These are phyloP conservation scores for Boletus reticulatus DNA, from an alignment of 768 basidiomycete genomes.

Conservation along the genomic window DNA sequence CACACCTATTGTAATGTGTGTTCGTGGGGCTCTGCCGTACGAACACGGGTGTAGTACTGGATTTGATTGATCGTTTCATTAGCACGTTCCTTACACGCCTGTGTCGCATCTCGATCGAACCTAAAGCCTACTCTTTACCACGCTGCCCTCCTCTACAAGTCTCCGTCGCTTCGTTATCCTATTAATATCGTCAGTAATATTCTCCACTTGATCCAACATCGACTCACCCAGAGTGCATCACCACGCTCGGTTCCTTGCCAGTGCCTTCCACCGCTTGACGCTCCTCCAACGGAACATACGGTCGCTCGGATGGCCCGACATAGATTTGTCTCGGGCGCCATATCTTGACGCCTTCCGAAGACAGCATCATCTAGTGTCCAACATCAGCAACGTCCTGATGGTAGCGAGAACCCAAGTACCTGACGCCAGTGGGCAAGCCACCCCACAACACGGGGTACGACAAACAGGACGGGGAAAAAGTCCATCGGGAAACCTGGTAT, in stretches of 20 bases:
- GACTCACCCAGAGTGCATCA: slow-evolving; percentile 76
- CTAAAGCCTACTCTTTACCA: slow-evolving; percentile 30
- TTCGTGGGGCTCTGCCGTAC: too few species aligned
- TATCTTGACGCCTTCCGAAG: slow-evolving; percentile 87
- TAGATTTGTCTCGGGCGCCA: slow-evolving; percentile 91
- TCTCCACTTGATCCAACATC: not conserved
- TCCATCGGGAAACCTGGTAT: slow-evolving; percentile 81
- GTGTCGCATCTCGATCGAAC: not conserved
- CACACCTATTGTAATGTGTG: too few species aligned
- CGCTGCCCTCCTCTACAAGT: slow-evolving; percentile 24
- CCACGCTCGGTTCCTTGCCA: slow-evolving; percentile 57
- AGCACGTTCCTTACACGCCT: not conserved
- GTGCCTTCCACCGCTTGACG: slow-evolving; percentile 53
- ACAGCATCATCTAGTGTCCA: slow-evolving; percentile 82
- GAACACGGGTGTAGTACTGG: too few species aligned
- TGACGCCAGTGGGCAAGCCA: slow-evolving; percentile 94
- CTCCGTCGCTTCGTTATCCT: slow-evolving; percentile 34
- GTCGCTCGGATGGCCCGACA: slow-evolving; percentile 69
- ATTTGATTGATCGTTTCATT: not conserved
- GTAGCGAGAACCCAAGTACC: slow-evolving; percentile 36
- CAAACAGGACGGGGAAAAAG: slow-evolving; percentile 93
- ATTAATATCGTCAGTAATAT: not conserved
- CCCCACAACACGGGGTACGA: slow-evolving; percentile 88
- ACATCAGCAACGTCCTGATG: not conserved
- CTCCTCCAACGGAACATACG: slow-evolving; percentile 66